Base-by-base conservation (phyloP, 1,284 basidiomycete genomes). In the Sparassis latifolia region DNA sequence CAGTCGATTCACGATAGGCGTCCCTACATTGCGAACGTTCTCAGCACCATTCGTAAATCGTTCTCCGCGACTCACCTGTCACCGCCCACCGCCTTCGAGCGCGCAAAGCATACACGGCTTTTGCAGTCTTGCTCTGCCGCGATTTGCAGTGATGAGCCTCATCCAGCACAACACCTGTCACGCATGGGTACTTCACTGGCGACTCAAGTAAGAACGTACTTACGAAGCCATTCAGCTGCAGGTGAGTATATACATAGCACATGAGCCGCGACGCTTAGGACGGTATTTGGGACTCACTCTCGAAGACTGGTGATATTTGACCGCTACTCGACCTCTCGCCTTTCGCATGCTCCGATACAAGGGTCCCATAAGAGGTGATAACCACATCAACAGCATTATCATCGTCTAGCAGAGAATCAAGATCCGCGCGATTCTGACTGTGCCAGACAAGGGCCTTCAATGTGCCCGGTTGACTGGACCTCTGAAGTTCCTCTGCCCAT, bases 121-220 rank as follows among this genome's bases (percentile, higher is more conserved):
- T 92, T 0, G 96, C 92, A 7, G 89, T 90, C 64, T 92, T 88
- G 53, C 94, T 97, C 2, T 80, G 80, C 10, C 94, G 80, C 37
- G 91, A 94, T 69, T 97, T 97, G 74, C 95, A 97, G 56, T 91
- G 85, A 68, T 99, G 96, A 2, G 96, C 96, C 68, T 97, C 93
- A 62, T 97, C 93, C 3, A 91, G 71, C 33, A 92, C 79, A 27
- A 92, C 76, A 5, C 65, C 65, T 66, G 40, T 28, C 35, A 37
- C 6, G 35, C 35, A 12, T 42, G 27, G 28, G 40, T 12, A 9
- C 6, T 42, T 7, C 40, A 27, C 7, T 7, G 40, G 28, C 7
- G 7, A 42, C 7, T 30, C 28, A 45, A 10, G 37, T 35, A 31
- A 4, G 33, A 31, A 27, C 27, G 10, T 0, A 54, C 65, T 52